Conservation (phyloP, 352 stramenopile genomes). For the Thraustochytrium striatum region DNA sequence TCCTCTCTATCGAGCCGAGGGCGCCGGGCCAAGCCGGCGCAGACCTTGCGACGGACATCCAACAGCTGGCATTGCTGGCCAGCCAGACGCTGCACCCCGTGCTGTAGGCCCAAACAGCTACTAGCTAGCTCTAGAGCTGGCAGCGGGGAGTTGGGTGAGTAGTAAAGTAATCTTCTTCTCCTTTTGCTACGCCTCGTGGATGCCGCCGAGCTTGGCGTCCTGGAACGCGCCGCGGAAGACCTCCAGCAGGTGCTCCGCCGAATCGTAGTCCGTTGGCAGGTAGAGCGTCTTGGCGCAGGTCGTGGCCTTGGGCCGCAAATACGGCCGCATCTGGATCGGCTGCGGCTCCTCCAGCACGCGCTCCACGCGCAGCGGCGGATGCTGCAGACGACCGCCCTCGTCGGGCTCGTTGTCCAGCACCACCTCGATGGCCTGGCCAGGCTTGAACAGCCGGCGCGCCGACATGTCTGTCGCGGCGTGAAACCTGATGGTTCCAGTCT, state of each 20-base stretch:
- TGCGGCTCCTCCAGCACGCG: constrained; percentile 31
- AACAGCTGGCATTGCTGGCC: too few species aligned
- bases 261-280: constrained; percentile 38
- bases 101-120: too few species aligned
- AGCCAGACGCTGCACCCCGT: too few species aligned
- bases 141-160: too few species aligned
- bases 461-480: neutral
- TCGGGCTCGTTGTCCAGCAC: neutral
- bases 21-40: too few species aligned
- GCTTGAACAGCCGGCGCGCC: constrained; percentile 20
- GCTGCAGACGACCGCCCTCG: too few species aligned
- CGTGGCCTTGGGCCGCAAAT: constrained; percentile 41
- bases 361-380: constrained; percentile 12
- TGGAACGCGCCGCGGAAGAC: constrained; percentile 37
- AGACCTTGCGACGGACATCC: too few species aligned
- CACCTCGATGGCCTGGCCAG: neutral
- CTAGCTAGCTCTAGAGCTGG: too few species aligned
- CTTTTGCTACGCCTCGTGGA: constrained; percentile 34
- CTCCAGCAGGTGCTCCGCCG: constrained; percentile 34
- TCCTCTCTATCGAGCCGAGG: too few species aligned
- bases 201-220: constrained; percentile 45
- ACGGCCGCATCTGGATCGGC: constrained; percentile 43
- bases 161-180: too few species aligned
- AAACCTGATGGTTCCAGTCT: constrained; percentile 33
- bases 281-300: constrained; percentile 49